A percentile compares a stretch with the other conserved stretches of the same genome.
Evolutionary conservation across 2,329 filamentous ascomycete genomes (phyloP).

Genomic region (Pochonia chlamydosporia): DNA sequence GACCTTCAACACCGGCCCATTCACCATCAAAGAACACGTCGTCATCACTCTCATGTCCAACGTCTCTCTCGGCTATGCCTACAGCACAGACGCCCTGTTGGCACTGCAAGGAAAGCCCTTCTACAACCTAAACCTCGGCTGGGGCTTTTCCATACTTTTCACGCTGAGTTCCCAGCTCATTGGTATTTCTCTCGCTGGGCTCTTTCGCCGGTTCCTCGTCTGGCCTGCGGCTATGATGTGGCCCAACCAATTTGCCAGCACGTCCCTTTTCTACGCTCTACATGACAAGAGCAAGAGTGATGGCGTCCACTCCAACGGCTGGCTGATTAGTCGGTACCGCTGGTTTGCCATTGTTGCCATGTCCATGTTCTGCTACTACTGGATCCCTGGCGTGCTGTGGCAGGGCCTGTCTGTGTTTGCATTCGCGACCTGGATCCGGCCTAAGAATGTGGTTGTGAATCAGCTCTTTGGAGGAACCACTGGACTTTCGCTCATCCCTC

Average conservation of each 20-base stretch:
- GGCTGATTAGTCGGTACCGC: slow-evolving; percentile 38
- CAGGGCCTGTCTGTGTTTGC: slow-evolving; percentile 48
- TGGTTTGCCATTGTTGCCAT: slow-evolving; percentile 38
- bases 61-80: slow-evolving; percentile 39
- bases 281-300: slow-evolving; percentile 35
- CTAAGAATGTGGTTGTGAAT: slow-evolving; percentile 46
- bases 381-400: slow-evolving; percentile 45
- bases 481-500: slow-evolving; percentile 46
- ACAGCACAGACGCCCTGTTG: slow-evolving; percentile 36
- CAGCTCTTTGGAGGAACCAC: slow-evolving; percentile 50
- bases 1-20: slow-evolving; percentile 41
- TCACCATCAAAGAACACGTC: slow-evolving; percentile 26
- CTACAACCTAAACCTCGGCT: slow-evolving; percentile 43
- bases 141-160: slow-evolving; percentile 51
- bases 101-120: slow-evolving; percentile 36
- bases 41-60: slow-evolving; percentile 51
- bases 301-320: slow-evolving; percentile 34
- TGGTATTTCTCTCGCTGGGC: slow-evolving; percentile 54
- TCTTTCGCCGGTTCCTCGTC: slow-evolving; percentile 51
- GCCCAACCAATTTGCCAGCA: slow-evolving; percentile 45
- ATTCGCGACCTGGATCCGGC: slow-evolving; percentile 49
- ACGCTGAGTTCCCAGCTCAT: slow-evolving; percentile 53
- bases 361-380: slow-evolving; percentile 45
- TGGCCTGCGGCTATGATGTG: slow-evolving; percentile 57
- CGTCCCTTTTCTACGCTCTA: slow-evolving; percentile 39